Percentiles rank a stretch among this genome's conserved stretches.
Evolutionary conservation across 768 basidiomycete genomes (phyloP).

Genomic region (Tulasnella sp.): DNA sequence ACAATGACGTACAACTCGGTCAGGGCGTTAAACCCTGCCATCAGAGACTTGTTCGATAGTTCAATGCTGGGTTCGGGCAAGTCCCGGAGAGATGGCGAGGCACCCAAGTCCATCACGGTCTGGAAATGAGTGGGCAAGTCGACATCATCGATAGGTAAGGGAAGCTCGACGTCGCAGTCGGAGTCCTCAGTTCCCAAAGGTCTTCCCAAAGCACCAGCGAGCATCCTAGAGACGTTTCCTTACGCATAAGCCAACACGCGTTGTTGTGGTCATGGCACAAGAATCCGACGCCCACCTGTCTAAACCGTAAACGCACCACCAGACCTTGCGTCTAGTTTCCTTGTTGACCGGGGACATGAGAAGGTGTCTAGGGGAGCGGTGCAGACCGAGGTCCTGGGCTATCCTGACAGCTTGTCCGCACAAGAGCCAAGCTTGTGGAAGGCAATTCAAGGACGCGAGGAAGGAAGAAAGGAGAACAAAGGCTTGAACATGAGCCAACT

Average conservation of each 20-base stretch:
- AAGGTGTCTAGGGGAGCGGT: constrained; percentile 78
- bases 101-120: constrained; percentile 34
- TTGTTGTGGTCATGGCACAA: no score
- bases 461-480: constrained; percentile 83
- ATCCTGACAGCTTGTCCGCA: constrained; percentile 86
- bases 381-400: constrained; percentile 87
- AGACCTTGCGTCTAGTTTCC: constrained; percentile 83
- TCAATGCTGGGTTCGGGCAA: neutral
- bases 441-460: constrained; percentile 86
- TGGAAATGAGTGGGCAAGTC: constrained; percentile 66
- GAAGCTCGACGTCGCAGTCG: constrained; percentile 86
- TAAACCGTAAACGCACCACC: constrained; percentile 90
- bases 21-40: constrained; percentile 76
- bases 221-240: constrained; percentile 61
- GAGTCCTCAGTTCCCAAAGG: constrained; percentile 85
- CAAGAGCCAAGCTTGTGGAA: constrained; percentile 91
- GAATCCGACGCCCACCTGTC: constrained; percentile 34
- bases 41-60: constrained; percentile 49
- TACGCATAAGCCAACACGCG: constrained; percentile 17
- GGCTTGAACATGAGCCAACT: constrained; percentile 84
- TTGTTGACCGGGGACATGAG: constrained; percentile 68
- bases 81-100: constrained; percentile 6
- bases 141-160: constrained; percentile 80
- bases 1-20: constrained; percentile 74
- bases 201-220: constrained; percentile 82